Percentiles rank a stretch among this genome's conserved stretches.
These are phyloP conservation scores for Globisporangium nagaii DNA, from an alignment of 352 stramenopile species.

Conservation along the genomic window DNA sequence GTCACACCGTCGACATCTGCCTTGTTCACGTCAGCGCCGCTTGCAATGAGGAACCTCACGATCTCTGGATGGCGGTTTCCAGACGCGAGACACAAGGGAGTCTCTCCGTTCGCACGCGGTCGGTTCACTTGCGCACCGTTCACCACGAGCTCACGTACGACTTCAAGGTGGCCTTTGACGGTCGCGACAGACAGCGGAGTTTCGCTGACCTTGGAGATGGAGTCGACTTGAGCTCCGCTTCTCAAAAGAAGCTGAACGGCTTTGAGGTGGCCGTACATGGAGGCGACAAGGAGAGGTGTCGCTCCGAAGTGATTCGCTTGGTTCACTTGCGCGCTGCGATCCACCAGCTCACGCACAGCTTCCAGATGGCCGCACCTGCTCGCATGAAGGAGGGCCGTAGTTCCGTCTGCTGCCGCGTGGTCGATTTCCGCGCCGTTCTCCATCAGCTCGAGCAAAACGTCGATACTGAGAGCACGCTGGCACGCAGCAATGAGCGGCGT, in stretches of 20 bases:
- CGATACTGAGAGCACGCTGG: neutral
- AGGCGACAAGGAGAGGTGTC: neutral
- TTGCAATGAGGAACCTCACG: too few species aligned
- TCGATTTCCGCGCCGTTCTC: neutral
- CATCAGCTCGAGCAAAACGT: neutral
- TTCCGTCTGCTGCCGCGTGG: neutral
- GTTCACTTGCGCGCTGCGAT: neutral
- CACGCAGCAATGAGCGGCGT: neutral
- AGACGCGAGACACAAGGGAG: too few species aligned
- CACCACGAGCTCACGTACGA: neutral
- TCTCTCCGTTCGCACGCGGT: too few species aligned
- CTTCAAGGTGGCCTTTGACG: neutral
- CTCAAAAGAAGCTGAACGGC: neutral
- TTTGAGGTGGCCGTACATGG: neutral
- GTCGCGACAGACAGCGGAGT: neutral
- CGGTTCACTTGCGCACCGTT: neutral
- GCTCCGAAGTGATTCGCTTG: neutral
- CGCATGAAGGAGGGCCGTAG: neutral
- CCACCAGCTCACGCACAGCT: neutral
- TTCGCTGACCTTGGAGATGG: neutral
- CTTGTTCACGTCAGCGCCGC: neutral
- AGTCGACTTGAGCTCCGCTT: neutral
- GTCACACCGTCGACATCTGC: neutral
- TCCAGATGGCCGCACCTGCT: neutral
- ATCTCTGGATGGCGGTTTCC: too few species aligned